These are phyloP conservation scores for Nitzschia sp. DNA, from an alignment of 108 stramenopile species.

Conservation along the genomic window DNA sequence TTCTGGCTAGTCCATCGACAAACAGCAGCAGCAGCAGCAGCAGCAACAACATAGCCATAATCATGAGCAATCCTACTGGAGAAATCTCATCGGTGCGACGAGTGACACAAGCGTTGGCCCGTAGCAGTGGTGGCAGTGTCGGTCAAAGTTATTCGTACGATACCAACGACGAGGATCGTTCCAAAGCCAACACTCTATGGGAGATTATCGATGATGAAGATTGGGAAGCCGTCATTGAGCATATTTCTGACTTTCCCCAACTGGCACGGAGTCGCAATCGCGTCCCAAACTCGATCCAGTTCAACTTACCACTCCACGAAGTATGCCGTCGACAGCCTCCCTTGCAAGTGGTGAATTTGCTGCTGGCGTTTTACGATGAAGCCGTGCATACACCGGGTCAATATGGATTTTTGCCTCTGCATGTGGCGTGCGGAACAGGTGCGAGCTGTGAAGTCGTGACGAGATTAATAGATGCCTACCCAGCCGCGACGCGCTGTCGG, in stretches of 20 bases:
- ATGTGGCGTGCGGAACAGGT: slow-evolving; percentile 24
- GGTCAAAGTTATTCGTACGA: background rate
- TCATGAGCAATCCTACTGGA: too few relatives aligned
- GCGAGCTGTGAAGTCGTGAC: slow-evolving; percentile 16
- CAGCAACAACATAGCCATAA: too few relatives aligned
- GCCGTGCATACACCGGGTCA: slow-evolving; percentile 10
- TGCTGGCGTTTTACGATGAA: slow-evolving; percentile 8
- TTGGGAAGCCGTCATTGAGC: slow-evolving; percentile 17
- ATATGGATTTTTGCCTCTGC: slow-evolving; percentile 32
- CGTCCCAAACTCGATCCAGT: background rate
- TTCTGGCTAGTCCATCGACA: too few relatives aligned
- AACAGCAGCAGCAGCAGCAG: too few relatives aligned
- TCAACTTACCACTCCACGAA: slow-evolving; percentile 21
- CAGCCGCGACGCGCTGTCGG: slow-evolving; percentile 13
- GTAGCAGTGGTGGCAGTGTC: too few relatives aligned
- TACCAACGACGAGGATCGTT: background rate
- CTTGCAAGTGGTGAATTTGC: slow-evolving; percentile 14
- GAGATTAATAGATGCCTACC: slow-evolving; percentile 17
- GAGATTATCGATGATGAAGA: slow-evolving; percentile 14
- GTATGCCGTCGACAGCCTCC: slow-evolving; percentile 18
- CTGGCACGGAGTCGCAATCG: background rate
- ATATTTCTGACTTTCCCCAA: slow-evolving; percentile 7
- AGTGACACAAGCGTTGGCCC: too few relatives aligned
- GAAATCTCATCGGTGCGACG: too few relatives aligned
- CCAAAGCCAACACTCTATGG: slow-evolving; percentile 7